Conservation (phyloP, 2,329 filamentous ascomycete genomes). For the Phaeomoniella chlamydospora region DNA sequence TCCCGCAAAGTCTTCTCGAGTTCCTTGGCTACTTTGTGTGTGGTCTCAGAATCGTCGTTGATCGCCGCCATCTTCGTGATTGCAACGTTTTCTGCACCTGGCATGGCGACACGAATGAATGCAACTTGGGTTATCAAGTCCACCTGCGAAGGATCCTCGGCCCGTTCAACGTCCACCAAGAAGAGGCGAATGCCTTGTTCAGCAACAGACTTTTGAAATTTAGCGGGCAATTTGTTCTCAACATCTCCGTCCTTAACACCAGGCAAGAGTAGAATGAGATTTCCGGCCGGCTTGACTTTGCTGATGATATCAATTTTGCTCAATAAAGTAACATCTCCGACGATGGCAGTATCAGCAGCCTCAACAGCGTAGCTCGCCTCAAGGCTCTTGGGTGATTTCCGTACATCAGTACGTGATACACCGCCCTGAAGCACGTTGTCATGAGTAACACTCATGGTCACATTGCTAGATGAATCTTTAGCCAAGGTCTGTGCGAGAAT, state of each 20-base stretch:
- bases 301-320: constrained; percentile 61
- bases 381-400: constrained; percentile 66
- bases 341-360: constrained; percentile 62
- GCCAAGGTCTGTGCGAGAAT: constrained; percentile 46
- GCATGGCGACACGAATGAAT: constrained; percentile 65
- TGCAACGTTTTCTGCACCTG: constrained; percentile 47
- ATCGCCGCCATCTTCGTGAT: constrained; percentile 52
- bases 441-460: constrained; percentile 42
- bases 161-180: constrained; percentile 57
- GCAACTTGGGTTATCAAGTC: constrained; percentile 60
- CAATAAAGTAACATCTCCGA: constrained; percentile 68
- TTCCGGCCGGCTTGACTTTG: constrained; percentile 54
- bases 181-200: constrained; percentile 58
- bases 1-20: constrained; percentile 57
- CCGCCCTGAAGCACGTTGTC: constrained; percentile 61
- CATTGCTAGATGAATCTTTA: constrained; percentile 44
- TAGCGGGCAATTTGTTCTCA: constrained; percentile 66
- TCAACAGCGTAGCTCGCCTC: constrained; percentile 73
- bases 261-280: constrained; percentile 60
- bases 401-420: constrained; percentile 68
- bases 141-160: constrained; percentile 54
- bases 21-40: constrained; percentile 44
- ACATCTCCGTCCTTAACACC: constrained; percentile 76
- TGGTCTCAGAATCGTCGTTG: constrained; percentile 43
- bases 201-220: constrained; percentile 56